Percentiles rank a stretch among this genome's conserved stretches.
phyloP scores from a whole-genome alignment of 495 filamentous ascomycete genomes.

The Xanthoparmelia taractica region DNA sequence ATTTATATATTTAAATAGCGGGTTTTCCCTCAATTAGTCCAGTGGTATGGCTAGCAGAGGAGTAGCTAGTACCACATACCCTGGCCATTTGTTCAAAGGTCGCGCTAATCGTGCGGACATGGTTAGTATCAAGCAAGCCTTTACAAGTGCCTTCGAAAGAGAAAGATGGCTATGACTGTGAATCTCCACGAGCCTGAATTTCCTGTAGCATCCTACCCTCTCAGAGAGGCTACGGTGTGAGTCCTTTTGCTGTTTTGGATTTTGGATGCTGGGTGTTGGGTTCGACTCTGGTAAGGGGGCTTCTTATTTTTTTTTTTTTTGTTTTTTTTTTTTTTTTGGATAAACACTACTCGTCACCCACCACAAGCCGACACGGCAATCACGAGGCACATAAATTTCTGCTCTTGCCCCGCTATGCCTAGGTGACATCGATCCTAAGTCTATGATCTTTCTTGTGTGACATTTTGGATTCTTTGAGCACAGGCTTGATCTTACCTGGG shows the following conservation, averaged over 20 bases:
- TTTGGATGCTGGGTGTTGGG: not conserved
- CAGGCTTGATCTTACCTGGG: not conserved
- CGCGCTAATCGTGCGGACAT: slow-evolving; percentile 1
- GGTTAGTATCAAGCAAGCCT: slow-evolving; percentile 6
- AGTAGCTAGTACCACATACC: not conserved
- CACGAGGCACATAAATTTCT: too few species aligned
- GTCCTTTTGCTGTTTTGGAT: slow-evolving; percentile 1
- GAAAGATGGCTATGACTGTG: not conserved
- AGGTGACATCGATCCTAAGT: not conserved
- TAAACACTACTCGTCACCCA: too few species aligned
- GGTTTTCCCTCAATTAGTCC: not conserved
- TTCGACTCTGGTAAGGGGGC: not conserved
- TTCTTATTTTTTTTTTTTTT: not conserved
- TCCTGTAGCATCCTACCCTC: slow-evolving; percentile 4
- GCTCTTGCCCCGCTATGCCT: too few species aligned
- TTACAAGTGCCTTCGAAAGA: slow-evolving; percentile 1
- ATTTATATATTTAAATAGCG: not conserved
- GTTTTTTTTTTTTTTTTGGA: not conserved
- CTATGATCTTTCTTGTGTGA: not conserved
- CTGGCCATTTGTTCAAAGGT: slow-evolving; percentile 2
- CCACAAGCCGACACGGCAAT: too few species aligned
- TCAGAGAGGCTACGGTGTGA: slow-evolving; percentile 4
- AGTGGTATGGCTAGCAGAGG: not conserved
- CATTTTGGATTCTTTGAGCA: not conserved
- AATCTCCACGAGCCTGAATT: slow-evolving; percentile 6